Evolutionary conservation across 306 rosid species (phyloP).

Genomic region (Mucuna pruriens): DNA sequence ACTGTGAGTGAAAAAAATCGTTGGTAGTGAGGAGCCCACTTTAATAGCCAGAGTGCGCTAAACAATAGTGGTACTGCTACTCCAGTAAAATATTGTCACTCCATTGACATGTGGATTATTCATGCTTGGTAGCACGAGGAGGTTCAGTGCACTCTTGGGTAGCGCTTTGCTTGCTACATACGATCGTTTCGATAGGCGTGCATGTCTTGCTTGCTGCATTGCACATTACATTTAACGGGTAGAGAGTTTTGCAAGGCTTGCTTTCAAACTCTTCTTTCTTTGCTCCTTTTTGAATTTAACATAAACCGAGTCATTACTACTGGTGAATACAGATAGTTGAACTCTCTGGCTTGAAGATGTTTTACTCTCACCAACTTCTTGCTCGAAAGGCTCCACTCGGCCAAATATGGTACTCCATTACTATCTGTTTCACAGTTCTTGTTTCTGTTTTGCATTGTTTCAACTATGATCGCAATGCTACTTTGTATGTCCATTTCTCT

Average conservation of each 20-base stretch:
- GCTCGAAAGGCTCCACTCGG: conserved; percentile 90
- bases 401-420: conserved; percentile 67
- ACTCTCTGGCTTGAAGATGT: conserved; percentile 44
- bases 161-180: neutral
- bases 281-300: conserved; percentile 12
- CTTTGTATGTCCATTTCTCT: neutral
- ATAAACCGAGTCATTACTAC: neutral
- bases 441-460: neutral
- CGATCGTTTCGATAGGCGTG: neutral
- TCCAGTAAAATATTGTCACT: neutral
- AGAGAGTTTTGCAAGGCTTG: neutral
- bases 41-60: neutral
- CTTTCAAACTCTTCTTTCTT: too few relatives aligned
- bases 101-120: conserved; percentile 10
- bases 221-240: conserved; percentile 17
- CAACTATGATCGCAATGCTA: neutral
- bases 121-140: neutral
- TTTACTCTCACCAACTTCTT: conserved; percentile 87
- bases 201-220: neutral
- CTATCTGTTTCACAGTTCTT: neutral
- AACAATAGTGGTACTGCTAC: neutral
- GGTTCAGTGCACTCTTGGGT: neutral
- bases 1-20: neutral
- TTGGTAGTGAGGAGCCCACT: conserved; percentile 21
- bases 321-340: neutral